Conservation (phyloP, 2,329 filamentous ascomycete species). For the Penicillium sp. region DNA sequence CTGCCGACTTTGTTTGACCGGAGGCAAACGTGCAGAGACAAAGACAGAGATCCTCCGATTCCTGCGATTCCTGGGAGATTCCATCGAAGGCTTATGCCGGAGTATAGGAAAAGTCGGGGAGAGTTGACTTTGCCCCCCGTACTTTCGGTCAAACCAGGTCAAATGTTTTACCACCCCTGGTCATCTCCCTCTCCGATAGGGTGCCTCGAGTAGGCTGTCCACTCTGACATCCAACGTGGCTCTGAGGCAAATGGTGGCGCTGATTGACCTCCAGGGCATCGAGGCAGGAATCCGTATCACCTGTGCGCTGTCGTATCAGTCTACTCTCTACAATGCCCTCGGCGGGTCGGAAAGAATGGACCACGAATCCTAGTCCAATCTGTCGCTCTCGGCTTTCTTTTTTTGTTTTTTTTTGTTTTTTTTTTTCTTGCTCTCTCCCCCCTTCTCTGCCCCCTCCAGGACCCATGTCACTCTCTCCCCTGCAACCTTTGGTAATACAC, state of each 20-base stretch:
- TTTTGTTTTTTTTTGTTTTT: slow-evolving; percentile 23
- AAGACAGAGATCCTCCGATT: slow-evolving; percentile 2
- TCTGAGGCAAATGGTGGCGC: slow-evolving; percentile 25
- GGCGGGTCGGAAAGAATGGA: slow-evolving; percentile 26
- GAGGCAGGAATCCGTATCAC: slow-evolving; percentile 28
- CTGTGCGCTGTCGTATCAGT: slow-evolving; percentile 28
- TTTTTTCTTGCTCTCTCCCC: slow-evolving; percentile 18
- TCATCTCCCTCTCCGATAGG: slow-evolving; percentile 20
- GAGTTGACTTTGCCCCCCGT: slow-evolving; percentile 13
- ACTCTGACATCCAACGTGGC: slow-evolving; percentile 20
- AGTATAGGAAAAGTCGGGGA: slow-evolving; percentile 19
- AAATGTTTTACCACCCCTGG: not conserved
- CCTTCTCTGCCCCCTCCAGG: not conserved
- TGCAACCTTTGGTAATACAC: slow-evolving; percentile 21
- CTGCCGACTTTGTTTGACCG: slow-evolving; percentile 26
- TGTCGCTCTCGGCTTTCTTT: slow-evolving; percentile 22
- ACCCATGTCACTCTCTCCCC: slow-evolving; percentile 18
- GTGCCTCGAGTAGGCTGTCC: slow-evolving; percentile 20
- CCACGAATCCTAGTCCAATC: slow-evolving; percentile 25
- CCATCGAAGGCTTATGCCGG: not conserved
- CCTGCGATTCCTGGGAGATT: slow-evolving; percentile 7
- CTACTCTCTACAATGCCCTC: slow-evolving; percentile 20
- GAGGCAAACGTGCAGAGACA: slow-evolving; percentile 30
- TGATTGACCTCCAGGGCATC: slow-evolving; percentile 13
- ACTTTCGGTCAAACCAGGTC: slow-evolving; percentile 3